Percentiles rank a stretch among this genome's conserved stretches.
Evolutionary conservation across 345 rosid genomes (phyloP).

Genomic region (Clausena lansium): DNA sequence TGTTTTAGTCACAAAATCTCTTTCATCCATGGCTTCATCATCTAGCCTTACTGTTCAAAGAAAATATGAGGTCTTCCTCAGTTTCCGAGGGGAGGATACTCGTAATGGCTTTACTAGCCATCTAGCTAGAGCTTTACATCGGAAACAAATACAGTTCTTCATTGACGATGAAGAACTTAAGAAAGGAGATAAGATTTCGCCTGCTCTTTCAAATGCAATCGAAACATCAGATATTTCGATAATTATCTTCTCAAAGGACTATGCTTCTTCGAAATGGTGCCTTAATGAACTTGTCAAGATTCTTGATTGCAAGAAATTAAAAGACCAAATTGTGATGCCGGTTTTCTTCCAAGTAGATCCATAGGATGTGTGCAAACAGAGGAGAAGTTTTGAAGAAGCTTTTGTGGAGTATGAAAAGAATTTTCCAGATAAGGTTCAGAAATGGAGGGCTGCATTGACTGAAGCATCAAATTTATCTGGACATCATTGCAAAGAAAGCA

Average conservation of each 20-base stretch:
- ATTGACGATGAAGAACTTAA: background rate
- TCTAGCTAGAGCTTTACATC: background rate
- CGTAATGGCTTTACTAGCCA: background rate
- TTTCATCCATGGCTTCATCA: background rate
- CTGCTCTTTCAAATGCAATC: background rate
- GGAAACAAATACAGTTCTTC: background rate
- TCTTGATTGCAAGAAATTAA: too few relatives aligned
- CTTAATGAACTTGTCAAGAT: too few relatives aligned
- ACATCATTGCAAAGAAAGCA: background rate
- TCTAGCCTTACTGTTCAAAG: background rate
- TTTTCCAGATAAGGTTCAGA: background rate
- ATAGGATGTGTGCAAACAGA: background rate
- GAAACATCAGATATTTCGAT: background rate
- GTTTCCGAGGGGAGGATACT: background rate
- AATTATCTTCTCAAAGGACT: too few relatives aligned
- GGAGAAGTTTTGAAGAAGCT: background rate
- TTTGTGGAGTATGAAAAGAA: background rate
- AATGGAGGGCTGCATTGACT: background rate
- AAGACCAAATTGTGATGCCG: background rate
- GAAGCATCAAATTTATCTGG: background rate
- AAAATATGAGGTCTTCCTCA: background rate
- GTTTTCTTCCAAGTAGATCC: slow-evolving; percentile 3
- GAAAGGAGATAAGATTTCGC: background rate
- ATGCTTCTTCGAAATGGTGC: too few relatives aligned
- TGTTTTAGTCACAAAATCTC: background rate